Evolutionary conservation across 768 basidiomycete genomes (phyloP).

Genomic region (Serendipita sp.): DNA sequence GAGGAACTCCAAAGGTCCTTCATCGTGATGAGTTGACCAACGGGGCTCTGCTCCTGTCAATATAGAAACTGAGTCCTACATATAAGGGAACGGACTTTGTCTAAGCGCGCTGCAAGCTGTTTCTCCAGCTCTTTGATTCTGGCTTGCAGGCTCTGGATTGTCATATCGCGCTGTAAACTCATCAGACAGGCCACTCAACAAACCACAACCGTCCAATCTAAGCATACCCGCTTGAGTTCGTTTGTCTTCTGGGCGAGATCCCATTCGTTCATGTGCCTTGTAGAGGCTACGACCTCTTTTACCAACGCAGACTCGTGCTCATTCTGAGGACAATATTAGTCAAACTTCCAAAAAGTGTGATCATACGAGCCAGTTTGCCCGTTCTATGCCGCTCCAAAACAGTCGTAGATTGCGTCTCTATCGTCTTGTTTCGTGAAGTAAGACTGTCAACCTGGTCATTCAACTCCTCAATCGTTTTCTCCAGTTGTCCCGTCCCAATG

Average conservation of each 20-base stretch:
- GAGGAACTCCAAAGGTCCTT: neutral
- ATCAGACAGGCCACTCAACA: neutral
- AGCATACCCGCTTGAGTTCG: neutral
- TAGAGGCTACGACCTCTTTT: neutral
- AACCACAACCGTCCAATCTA: neutral
- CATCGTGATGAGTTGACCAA: constrained; percentile 1
- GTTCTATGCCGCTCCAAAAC: neutral
- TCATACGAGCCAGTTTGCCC: neutral
- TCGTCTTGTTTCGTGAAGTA: neutral
- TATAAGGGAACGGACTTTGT: neutral
- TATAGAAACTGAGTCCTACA: neutral
- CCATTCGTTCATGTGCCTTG: neutral
- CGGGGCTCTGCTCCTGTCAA: neutral
- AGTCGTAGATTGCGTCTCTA: neutral
- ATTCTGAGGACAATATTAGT: neutral
- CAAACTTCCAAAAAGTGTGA: neutral
- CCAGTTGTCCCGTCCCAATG: neutral
- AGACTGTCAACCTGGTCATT: neutral
- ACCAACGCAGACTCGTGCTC: neutral
- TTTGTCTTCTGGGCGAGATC: neutral
- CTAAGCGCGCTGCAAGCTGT: neutral
- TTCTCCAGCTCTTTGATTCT: constrained; percentile 1
- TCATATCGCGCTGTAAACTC: neutral
- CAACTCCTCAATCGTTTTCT: neutral
- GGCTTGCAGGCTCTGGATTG: neutral